Percentiles rank a stretch among this genome's conserved stretches.
Evolutionary conservation across 2,329 filamentous ascomycete genomes (phyloP).

Genomic region (Ophiostoma quercus): DNA sequence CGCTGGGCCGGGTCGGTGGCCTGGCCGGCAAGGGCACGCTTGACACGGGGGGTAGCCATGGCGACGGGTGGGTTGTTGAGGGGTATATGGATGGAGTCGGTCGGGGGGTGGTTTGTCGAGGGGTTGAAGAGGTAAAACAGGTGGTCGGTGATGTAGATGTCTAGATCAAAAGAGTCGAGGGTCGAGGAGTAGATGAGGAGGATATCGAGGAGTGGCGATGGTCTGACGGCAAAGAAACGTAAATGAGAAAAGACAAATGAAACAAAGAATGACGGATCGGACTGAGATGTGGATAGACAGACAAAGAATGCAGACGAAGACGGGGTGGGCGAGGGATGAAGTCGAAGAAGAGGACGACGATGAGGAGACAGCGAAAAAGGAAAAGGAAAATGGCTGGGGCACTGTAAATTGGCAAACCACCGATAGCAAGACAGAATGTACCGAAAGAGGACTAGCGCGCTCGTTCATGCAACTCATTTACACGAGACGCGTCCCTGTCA

Average conservation of each 20-base stretch:
- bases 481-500: conserved; percentile 18
- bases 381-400: conserved; percentile 6
- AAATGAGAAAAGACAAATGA: neutral
- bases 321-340: neutral
- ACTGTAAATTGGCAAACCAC: neutral
- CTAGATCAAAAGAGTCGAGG: neutral
- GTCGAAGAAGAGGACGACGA: neutral
- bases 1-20: conserved; percentile 54
- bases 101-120: conserved; percentile 1
- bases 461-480: neutral
- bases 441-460: neutral
- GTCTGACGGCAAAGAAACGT: neutral
- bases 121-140: neutral
- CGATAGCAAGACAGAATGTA: neutral
- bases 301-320: conserved; percentile 7
- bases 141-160: neutral
- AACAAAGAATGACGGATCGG: neutral
- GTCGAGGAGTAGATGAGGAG: neutral
- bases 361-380: neutral
- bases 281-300: neutral
- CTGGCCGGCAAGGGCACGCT: conserved; percentile 58
- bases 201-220: conserved; percentile 1
- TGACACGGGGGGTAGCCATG: conserved; percentile 46
- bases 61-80: neutral
- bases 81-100: neutral